Percentiles rank a stretch among this genome's conserved stretches.
phyloP scores from a whole-genome alignment of 2,329 filamentous ascomycete genomes.

The Huntiella moniliformis region DNA sequence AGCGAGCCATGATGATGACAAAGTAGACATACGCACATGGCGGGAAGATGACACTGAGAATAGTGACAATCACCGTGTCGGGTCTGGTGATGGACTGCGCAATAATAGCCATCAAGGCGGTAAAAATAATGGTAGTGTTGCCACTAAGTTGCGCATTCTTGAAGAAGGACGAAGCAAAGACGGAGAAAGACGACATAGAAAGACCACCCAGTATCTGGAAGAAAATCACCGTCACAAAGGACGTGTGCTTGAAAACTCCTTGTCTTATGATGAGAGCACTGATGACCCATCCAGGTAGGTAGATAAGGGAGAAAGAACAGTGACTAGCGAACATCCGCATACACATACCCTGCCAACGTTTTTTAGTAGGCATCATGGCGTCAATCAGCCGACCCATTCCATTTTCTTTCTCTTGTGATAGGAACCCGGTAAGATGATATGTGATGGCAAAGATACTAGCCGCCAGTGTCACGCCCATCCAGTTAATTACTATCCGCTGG shows the following conservation, averaged over 20 bases:
- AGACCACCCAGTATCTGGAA: slow-evolving; percentile 63
- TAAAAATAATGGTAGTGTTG: slow-evolving; percentile 54
- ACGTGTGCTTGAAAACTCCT: slow-evolving; percentile 48
- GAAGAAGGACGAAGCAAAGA: slow-evolving; percentile 70
- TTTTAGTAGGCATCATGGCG: slow-evolving; percentile 68
- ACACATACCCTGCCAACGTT: slow-evolving; percentile 57
- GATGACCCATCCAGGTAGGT: slow-evolving; percentile 66
- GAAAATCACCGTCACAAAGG: slow-evolving; percentile 45
- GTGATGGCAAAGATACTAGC: slow-evolving; percentile 62
- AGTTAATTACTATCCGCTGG: slow-evolving; percentile 49
- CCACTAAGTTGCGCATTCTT: slow-evolving; percentile 74
- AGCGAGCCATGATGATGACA: slow-evolving; percentile 56
- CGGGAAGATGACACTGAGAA: slow-evolving; percentile 61
- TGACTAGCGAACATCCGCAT: slow-evolving; percentile 65
- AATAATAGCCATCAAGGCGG: slow-evolving; percentile 60
- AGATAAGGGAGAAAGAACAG: slow-evolving; percentile 60
- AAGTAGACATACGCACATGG: slow-evolving; percentile 82
- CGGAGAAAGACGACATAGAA: slow-evolving; percentile 59
- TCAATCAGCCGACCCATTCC: slow-evolving; percentile 82
- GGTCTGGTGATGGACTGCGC: slow-evolving; percentile 54
- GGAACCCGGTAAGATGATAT: slow-evolving; percentile 73
- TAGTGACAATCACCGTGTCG: slow-evolving; percentile 42
- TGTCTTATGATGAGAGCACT: slow-evolving; percentile 45
- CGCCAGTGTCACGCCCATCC: slow-evolving; percentile 62
- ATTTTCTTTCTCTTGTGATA: slow-evolving; percentile 68